phyloP scores from a whole-genome alignment of 345 rosid genomes.

The Turritis glabra region DNA sequence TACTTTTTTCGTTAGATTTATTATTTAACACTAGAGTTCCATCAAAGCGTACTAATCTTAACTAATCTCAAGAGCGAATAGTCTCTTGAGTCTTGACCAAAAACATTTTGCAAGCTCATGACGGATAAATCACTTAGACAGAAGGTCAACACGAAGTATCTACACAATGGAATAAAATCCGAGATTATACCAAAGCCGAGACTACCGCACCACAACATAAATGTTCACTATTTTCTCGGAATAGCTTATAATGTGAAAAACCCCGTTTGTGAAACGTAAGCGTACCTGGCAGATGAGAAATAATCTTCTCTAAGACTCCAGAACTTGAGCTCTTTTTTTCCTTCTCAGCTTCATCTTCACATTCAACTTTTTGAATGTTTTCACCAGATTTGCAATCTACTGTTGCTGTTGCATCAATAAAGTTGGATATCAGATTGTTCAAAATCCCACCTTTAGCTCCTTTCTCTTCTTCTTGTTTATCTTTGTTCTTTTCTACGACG shows the following conservation, averaged over 20 bases:
- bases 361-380: background rate
- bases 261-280: background rate
- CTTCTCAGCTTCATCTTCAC: slow-evolving; percentile 16
- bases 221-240: background rate
- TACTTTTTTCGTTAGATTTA: background rate
- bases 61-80: background rate
- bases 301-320: slow-evolving; percentile 53
- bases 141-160: no score
- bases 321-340: slow-evolving; percentile 30
- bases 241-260: background rate
- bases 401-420: slow-evolving; percentile 5
- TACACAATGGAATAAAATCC: background rate
- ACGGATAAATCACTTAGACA: no score
- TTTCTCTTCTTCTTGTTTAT: slow-evolving; percentile 4
- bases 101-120: background rate
- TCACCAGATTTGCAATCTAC: slow-evolving; percentile 31
- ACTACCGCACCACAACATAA: background rate
- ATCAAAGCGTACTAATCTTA: background rate
- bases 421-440: slow-evolving; percentile 29
- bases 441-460: slow-evolving; percentile 9
- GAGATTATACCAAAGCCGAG: background rate
- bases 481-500: background rate
- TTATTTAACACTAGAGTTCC: background rate
- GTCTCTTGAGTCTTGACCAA: background rate
- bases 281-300: slow-evolving; percentile 67